phyloP scores from a whole-genome alignment of 2,329 filamentous ascomycete species.

The Lachnellula arida region DNA sequence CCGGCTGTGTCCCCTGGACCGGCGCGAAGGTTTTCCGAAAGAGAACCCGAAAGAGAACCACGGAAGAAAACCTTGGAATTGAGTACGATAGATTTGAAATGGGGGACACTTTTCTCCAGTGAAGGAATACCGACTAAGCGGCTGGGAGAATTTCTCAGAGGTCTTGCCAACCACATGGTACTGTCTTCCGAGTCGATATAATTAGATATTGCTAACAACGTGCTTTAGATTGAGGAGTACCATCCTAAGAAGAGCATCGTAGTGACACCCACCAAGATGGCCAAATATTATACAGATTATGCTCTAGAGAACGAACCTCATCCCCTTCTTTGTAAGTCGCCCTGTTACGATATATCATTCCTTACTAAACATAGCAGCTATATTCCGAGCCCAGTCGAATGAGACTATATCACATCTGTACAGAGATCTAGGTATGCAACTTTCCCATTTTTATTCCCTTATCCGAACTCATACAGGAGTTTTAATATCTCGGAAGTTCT shows the following conservation, averaged over 20 bases:
- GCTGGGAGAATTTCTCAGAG: constrained; percentile 66
- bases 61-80: constrained; percentile 37
- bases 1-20: constrained; percentile 29
- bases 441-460: too few relatives aligned
- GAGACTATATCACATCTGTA: neutral
- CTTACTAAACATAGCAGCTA: neutral
- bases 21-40: constrained; percentile 27
- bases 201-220: constrained; percentile 11
- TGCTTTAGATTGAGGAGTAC: constrained; percentile 60
- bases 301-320: constrained; percentile 60
- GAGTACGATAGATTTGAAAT: constrained; percentile 64
- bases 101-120: constrained; percentile 69
- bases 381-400: too few relatives aligned
- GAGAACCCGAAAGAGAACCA: constrained; percentile 18
- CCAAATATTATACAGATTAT: constrained; percentile 66
- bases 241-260: constrained; percentile 64
- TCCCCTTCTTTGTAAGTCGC: constrained; percentile 59
- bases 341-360: too few relatives aligned
- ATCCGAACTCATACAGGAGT: too few relatives aligned
- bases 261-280: constrained; percentile 70
- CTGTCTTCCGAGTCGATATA: constrained; percentile 25
- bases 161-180: constrained; percentile 71
- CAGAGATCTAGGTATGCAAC: neutral
- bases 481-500: constrained; percentile 7
- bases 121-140: constrained; percentile 63